Conservation (phyloP, 495 filamentous ascomycete genomes). For the Lepraria neglecta region DNA sequence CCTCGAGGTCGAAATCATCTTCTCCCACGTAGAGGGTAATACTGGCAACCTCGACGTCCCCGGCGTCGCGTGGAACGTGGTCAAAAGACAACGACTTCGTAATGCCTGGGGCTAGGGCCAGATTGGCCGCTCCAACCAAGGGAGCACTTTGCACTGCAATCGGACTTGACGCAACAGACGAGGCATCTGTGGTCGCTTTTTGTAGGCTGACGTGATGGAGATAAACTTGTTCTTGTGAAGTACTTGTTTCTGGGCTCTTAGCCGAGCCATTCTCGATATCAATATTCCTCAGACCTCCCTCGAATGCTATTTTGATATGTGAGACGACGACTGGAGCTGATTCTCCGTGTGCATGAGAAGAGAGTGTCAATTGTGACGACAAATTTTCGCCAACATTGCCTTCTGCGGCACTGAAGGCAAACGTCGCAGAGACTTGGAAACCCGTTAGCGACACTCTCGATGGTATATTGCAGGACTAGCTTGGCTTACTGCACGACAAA, state of each 20-base stretch:
- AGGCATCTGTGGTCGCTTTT: conserved; percentile 13
- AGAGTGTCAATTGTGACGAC: conserved; percentile 63
- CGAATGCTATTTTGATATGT: conserved; percentile 58
- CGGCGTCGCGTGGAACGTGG: conserved; percentile 71
- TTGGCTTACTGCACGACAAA: conserved; percentile 57
- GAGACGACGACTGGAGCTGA: conserved; percentile 60
- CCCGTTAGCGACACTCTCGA: background rate
- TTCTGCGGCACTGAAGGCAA: conserved; percentile 65
- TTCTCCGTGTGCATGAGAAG: conserved; percentile 57
- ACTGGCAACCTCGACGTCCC: conserved; percentile 59
- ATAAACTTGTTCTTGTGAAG: background rate
- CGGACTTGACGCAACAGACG: conserved; percentile 8
- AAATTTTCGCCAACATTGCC: conserved; percentile 79
- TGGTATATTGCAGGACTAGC: background rate
- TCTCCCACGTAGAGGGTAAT: conserved; percentile 57
- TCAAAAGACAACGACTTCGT: conserved; percentile 66
- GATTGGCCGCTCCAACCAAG: conserved; percentile 53
- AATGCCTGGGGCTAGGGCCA: conserved; percentile 62
- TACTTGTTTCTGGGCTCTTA: conserved; percentile 21
- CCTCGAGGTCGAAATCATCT: conserved; percentile 61
- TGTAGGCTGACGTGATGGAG: conserved; percentile 11
- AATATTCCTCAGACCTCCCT: conserved; percentile 61
- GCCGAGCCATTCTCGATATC: conserved; percentile 38
- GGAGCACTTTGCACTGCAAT: conserved; percentile 12
- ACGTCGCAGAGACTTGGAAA: conserved; percentile 54